Evolutionary conservation across 1,139 yeast genomes (phyloP), one percentile per base, ranked within the genome.

Genomic region (Suhomyces atakaporum): DNA sequence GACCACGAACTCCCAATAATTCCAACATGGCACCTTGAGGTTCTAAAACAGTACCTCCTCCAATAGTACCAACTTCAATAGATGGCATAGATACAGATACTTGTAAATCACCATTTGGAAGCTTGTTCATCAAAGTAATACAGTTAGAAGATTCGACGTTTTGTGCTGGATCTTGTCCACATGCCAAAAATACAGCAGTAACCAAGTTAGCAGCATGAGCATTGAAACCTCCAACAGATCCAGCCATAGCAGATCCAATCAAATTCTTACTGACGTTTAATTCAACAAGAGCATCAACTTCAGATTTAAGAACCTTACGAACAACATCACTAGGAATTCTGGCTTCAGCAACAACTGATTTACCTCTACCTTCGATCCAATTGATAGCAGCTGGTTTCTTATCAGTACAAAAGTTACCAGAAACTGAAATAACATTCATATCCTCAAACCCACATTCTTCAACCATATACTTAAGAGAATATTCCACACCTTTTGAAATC

Each of bases 351-450:
- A 92, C 97, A 52, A 92, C 88, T 54, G 95, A 83, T 66, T 92
- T 92, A 57, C 99, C 99, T 68, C 99, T 84, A 36, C 99, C 98
- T 64, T 94, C 97, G 53, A 92, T 89, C 99, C 99, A 92, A 66
- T 92, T 92, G 50, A 92, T 85, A 14, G 98, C 97, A 23, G 97
- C 96, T 9, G 98, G 89, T 66, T 92, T 92, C 66, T 92, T 92
- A 64, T 92, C 99, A 29, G 87, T 87, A 73, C 99, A 92, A 70
- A 87, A 92, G 69, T 94, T 92, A 63, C 98, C 99, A 21, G 97
- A 88, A 34, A 92, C 85, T 2, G 97, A 87, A 38, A 92, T 81
- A 39, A 94, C 78, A 44, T 77, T 80, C 99, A 92, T 92, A 65
- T 92, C 98, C 11, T 77, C 81, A 79, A 92, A 92, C 3, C 97